Base-by-base conservation (phyloP, 805 yeast genomes). In the Lachancea lanzarotensis region DNA sequence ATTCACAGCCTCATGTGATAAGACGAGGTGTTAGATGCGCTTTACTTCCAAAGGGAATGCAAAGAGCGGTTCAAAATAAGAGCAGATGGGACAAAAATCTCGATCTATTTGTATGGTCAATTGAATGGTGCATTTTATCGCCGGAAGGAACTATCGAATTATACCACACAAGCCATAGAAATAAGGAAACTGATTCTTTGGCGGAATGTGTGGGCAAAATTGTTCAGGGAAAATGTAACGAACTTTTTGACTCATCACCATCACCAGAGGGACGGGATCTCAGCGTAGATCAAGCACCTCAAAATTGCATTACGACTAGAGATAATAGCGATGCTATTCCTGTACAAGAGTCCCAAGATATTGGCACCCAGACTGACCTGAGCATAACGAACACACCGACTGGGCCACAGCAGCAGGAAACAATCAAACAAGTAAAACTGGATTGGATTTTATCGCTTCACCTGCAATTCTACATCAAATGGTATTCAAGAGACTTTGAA, bases 31-130 rank as follows among this genome's bases (percentile, higher is more conserved):
- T 84, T 2, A 66, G 76, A 40, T 78, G 88, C 25, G 66, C 73
- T 20, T 67, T 72, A 26, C 59, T 84, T 19, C 95, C 95, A 0
- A 67, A 67, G 18, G 95, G 93, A 0, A 85, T 88, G 95, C 73
- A 79, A 15, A 65, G 95, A 38, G 70, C 85, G 2, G 57, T 58
- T 4, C 60, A 70, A 45, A 88, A 88, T 57, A 81, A 79, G 52
- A 75, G 89, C 0, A 79, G 81, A 2, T 84, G 79, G 73, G 90
- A 87, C 59, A 76, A 78, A 58, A 73, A 73, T 48, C 65, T 71
- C 48, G 76, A 79, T 42, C 60, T 74, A 7, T 87, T 75, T 59
- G 75, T 75, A 15, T 88, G 96, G 96, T 82, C 95, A 0, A 64
- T 88, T 0, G 95, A 88, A 59, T 84, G 88, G 85, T 57, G 76